Evolutionary conservation across 305 asterid species (phyloP).

Genomic region (Fraxinus paxiana): DNA sequence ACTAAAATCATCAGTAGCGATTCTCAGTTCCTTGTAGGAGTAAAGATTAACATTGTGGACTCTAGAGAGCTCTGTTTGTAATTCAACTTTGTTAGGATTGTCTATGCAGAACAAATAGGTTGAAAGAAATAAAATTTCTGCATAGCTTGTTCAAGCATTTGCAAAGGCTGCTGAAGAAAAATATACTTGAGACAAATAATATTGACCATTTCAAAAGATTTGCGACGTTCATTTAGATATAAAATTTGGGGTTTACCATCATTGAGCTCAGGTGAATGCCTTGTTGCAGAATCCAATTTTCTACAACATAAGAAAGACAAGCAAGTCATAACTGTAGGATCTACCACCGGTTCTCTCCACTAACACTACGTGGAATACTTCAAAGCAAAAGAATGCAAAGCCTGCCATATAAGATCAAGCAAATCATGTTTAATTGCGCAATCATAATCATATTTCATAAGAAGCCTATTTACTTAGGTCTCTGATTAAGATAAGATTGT

Average conservation of each 20-base stretch:
- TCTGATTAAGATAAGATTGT: neutral
- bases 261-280: constrained; percentile 28
- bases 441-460: constrained; percentile 15
- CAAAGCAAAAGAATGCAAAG: constrained; percentile 11
- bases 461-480: neutral
- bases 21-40: constrained; percentile 64
- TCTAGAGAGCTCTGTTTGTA: constrained; percentile 57
- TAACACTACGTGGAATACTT: constrained; percentile 15
- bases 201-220: neutral
- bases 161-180: neutral
- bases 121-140: neutral
- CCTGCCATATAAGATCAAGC: constrained; percentile 24
- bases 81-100: constrained; percentile 28
- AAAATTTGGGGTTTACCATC: constrained; percentile 40
- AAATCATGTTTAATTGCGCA: neutral
- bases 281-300: constrained; percentile 23
- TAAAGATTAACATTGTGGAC: constrained; percentile 47
- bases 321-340: constrained; percentile 51
- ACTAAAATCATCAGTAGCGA: constrained; percentile 68
- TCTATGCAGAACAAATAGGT: neutral
- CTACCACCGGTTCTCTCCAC: constrained; percentile 13
- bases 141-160: neutral
- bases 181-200: neutral
- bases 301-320: constrained; percentile 36
- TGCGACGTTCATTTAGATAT: neutral